Conservation (phyloP, 1,284 basidiomycete species). For the Volvariella volvacea region DNA sequence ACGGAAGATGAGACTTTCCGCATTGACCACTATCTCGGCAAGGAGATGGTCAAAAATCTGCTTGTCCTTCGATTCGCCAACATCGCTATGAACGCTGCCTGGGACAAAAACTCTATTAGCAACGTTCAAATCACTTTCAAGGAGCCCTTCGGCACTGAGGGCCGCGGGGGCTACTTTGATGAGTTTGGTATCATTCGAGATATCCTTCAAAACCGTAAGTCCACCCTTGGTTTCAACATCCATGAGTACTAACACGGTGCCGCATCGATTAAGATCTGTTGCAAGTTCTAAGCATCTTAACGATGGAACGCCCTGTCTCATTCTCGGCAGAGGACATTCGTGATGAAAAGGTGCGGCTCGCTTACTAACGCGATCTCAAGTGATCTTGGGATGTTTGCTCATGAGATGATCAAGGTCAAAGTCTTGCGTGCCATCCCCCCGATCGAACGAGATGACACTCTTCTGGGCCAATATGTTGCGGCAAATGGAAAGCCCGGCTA, state of each 20-base stretch:
- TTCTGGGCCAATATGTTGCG: slow-evolving; percentile 88
- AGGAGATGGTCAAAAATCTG: slow-evolving; percentile 98
- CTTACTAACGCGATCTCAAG: slow-evolving; percentile 12
- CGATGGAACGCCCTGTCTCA: slow-evolving; percentile 97
- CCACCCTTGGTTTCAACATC: slow-evolving; percentile 7
- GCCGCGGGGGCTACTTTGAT: slow-evolving; percentile 96
- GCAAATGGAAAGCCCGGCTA: slow-evolving; percentile 94
- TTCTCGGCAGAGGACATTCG: slow-evolving; percentile 95
- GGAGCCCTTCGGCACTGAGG: slow-evolving; percentile 96
- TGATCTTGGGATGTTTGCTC: slow-evolving; percentile 10
- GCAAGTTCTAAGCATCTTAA: slow-evolving; percentile 87
- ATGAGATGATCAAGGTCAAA: slow-evolving; percentile 64
- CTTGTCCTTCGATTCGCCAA: slow-evolving; percentile 94
- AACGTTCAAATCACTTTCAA: slow-evolving; percentile 99
- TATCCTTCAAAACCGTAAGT: slow-evolving; percentile 92
- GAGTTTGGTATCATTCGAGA: slow-evolving; percentile 98
- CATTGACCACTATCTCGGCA: slow-evolving; percentile 96
- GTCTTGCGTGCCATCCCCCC: slow-evolving; percentile 86
- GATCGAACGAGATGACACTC: slow-evolving; percentile 69
- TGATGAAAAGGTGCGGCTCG: slow-evolving; percentile 78
- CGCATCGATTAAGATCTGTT: slow-evolving; percentile 61
- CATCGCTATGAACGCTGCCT: slow-evolving; percentile 76
- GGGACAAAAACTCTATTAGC: slow-evolving; percentile 92
- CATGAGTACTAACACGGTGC: slow-evolving; percentile 5
- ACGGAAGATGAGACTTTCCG: slow-evolving; percentile 94